Base-by-base conservation (phyloP, 345 rosid genomes). In the Salix exigua region DNA sequence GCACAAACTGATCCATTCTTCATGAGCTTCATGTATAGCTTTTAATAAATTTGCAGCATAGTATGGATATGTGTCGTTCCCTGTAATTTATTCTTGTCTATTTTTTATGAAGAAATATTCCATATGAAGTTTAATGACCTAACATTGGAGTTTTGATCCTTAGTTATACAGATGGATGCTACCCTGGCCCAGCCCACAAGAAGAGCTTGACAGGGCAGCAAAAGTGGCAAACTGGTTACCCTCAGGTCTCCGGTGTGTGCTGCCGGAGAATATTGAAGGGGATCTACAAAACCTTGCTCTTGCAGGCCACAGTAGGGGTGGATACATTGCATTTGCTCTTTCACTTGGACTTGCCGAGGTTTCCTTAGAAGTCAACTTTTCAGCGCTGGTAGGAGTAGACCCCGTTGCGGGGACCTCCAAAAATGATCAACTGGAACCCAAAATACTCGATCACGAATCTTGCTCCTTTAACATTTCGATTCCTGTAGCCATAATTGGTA, bases 261-360 rank as follows among this genome's bases (percentile, higher is more conserved):
- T 85, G 19, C 84, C 80, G 0, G 58, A 30, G 64, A 73, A 77
- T 21, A 51, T 78, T 38, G 16, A 61, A 30, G 60, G 73, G 4
- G 78, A 83, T 38, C 31, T 82, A 0, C 13, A 35, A 2, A 64
- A 76, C 30, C 53, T 87, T 7, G 72, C 75, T 26, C 78, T 87
- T 4, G 74, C 44, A 31, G 88, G 90, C 70, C 88, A 85, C 40
- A 87, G 88, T 60, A 78, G 87, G 53, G 87, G 90, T 16, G 90
- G 88, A 38, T 66, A 80, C 71, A 65, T 50, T 13, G 85, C 83
- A 8, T 85, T 82, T 67, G 85, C 86, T 3, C 70, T 87, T 0
- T 80, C 86, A 16, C 83, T 85, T 31, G 83, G 82, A 1, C 51
- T 70, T 30, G 70, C 77, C 28, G 25, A 64, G 13, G 65, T 26